Evolutionary conservation across 106 monocot species (phyloP), one percentile per base, ranked within the genome.

Genomic region (Dioscorea alata): DNA sequence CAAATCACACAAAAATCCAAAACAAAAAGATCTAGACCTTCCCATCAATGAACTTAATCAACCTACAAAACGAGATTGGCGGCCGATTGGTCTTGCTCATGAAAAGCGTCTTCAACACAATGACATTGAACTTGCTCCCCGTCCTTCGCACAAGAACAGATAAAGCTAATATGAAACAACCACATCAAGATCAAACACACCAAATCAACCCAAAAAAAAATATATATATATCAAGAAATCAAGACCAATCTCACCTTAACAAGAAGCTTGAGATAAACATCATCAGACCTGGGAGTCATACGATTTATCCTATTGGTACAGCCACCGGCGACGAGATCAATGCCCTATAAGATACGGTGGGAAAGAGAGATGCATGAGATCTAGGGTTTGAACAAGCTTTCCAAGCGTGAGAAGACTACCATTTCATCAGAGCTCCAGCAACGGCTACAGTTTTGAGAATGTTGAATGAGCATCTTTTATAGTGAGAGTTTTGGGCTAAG

Each of bases 61-160:
- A 85, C 61, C 86, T 76, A 52, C 75, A 73, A 18, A 95, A 73
- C 8, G 95, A 91, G 50, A 95, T 74, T 2, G 95, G 95, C 4
- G 91, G 90, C 69, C 75, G 67, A 69, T 95, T 95, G 57, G 72
- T 88, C 81, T 67, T 83, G 76, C 95, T 95, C 95, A 95, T 95
- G 60, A 83, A 91, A 12, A 95, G 82, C 84, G 91, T 68, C 75
- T 81, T 91, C 65, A 86, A 57, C 17, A 95, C 86, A 17, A 91
- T 83, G 21, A 75, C 80, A 67, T 95, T 95, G 59, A 87, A 86
- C 56, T 82, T 73, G 64, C 95, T 91, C n/a, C 70, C 84, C n/a
- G 93, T 93, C 74, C 93, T 86, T 49, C 93, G 66, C 49, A 86
- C 89, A 42, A 93, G 75, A 93, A 93, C 74, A 86, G 74, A 62